Conservation (phyloP, 331 rosid species). For the Malus hybrid region DNA sequence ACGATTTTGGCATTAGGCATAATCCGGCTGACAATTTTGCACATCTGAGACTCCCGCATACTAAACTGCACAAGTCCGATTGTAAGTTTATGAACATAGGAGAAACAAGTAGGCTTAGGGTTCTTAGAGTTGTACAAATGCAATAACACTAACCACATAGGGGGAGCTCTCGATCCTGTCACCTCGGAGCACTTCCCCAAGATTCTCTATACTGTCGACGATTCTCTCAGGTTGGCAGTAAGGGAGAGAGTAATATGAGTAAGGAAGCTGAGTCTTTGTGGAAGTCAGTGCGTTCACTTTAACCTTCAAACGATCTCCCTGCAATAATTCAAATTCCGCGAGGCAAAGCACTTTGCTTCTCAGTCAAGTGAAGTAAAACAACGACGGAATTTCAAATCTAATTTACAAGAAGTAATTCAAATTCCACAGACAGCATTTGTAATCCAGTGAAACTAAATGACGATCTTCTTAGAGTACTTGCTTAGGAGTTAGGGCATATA, state of each 20-base stretch:
- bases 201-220: constrained; percentile 84
- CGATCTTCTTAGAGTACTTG: background rate
- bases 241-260: constrained; percentile 75
- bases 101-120: constrained; percentile 2
- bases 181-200: constrained; percentile 98
- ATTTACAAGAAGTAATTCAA: background rate
- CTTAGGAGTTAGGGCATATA: background rate
- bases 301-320: too few relatives aligned
- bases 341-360: too few relatives aligned
- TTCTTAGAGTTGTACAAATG: background rate
- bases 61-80: constrained; percentile 55
- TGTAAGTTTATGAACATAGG: constrained; percentile 9
- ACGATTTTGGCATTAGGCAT: constrained; percentile 68
- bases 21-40: constrained; percentile 49
- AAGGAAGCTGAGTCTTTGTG: constrained; percentile 48
- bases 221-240: constrained; percentile 50
- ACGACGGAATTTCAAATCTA: background rate
- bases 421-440: background rate
- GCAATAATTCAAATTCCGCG: too few relatives aligned
- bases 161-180: constrained; percentile 94
- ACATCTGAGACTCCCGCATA: constrained; percentile 91
- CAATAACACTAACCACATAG: constrained; percentile 52
- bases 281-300: too few relatives aligned
- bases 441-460: background rate
- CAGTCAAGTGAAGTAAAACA: background rate